These are phyloP conservation scores for Pyronema omphalodes DNA, from an alignment of 495 filamentous ascomycete species.

Conservation along the genomic window DNA sequence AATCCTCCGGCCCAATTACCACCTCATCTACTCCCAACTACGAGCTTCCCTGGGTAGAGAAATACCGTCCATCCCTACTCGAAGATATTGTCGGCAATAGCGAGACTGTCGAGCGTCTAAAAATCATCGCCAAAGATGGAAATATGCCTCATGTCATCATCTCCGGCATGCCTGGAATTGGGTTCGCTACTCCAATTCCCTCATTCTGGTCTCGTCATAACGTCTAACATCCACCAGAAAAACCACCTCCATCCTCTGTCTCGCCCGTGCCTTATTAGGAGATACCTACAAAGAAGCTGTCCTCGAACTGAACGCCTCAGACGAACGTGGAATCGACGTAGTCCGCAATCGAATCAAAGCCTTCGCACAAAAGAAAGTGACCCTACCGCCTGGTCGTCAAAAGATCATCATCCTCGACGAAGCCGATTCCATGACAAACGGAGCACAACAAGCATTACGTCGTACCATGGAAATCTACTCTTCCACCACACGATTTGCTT, in stretches of 20 bases:
- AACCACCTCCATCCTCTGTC: slow-evolving; percentile 86
- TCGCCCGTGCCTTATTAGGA: slow-evolving; percentile 80
- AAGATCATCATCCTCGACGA: slow-evolving; percentile 97
- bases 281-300: slow-evolving; percentile 96
- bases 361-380: slow-evolving; percentile 99
- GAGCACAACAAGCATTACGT: slow-evolving; percentile 86
- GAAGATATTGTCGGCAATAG: slow-evolving; percentile 96
- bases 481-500: slow-evolving; percentile 88
- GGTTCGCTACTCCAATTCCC: slow-evolving; percentile 25
- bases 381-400: slow-evolving; percentile 71
- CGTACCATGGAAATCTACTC: slow-evolving; percentile 99
- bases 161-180: slow-evolving; percentile 96
- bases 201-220: not conserved
- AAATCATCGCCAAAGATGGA: slow-evolving; percentile 97
- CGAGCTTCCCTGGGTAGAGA: slow-evolving; percentile 54
- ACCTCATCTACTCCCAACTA: no score
- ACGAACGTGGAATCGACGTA: slow-evolving; percentile 95
- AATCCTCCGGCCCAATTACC: no score
- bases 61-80: slow-evolving; percentile 84
- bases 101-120: slow-evolving; percentile 90
- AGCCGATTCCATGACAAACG: slow-evolving; percentile 92
- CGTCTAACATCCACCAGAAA: slow-evolving; percentile 30
- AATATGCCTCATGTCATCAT: slow-evolving; percentile 99
- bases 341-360: slow-evolving; percentile 97
- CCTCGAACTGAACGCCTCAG: slow-evolving; percentile 84